Percentiles rank a stretch among this genome's conserved stretches.
phyloP scores from a whole-genome alignment of 306 rosid species.

The Aeschynomene evenia region DNA sequence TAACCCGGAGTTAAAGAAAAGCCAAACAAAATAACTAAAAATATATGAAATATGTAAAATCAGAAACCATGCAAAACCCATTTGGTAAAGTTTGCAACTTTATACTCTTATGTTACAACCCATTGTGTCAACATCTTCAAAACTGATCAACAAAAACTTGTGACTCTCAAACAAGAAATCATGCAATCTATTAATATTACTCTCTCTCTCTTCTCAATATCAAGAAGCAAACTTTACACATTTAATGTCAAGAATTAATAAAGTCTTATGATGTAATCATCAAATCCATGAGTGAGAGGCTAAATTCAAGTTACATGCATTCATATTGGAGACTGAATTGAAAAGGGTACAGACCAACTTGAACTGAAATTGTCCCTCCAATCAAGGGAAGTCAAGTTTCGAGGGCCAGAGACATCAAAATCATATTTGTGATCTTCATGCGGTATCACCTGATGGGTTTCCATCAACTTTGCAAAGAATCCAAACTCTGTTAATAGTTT shows the following conservation, averaged over 20 bases:
- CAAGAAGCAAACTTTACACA: not conserved
- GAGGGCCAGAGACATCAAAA: conserved; percentile 75
- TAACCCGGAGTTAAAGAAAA: not conserved
- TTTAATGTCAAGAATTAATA: not conserved
- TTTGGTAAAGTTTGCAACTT: conserved; percentile 29
- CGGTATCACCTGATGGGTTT: conserved; percentile 11
- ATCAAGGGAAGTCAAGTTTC: conserved; percentile 50
- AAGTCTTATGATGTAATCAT: not conserved
- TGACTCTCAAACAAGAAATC: not conserved
- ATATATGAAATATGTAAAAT: not conserved
- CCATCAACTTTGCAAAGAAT: conserved; percentile 35
- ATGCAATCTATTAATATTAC: not conserved
- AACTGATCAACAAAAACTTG: not conserved
- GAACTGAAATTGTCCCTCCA: conserved; percentile 73
- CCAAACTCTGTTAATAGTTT: not conserved
- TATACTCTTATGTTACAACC: not conserved
- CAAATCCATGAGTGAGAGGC: not conserved
- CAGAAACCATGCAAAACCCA: conserved; percentile 13
- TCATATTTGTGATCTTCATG: conserved; percentile 61
- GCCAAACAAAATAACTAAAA: not conserved
- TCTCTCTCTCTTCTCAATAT: not conserved
- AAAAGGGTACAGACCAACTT: conserved; percentile 61
- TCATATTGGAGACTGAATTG: not conserved
- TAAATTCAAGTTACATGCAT: not conserved
- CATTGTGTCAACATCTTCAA: not conserved